Percentiles rank a stretch among this genome's conserved stretches.
These are phyloP conservation scores for Diaporthe vexans DNA, from an alignment of 2,329 filamentous ascomycete genomes.

Conservation along the genomic window DNA sequence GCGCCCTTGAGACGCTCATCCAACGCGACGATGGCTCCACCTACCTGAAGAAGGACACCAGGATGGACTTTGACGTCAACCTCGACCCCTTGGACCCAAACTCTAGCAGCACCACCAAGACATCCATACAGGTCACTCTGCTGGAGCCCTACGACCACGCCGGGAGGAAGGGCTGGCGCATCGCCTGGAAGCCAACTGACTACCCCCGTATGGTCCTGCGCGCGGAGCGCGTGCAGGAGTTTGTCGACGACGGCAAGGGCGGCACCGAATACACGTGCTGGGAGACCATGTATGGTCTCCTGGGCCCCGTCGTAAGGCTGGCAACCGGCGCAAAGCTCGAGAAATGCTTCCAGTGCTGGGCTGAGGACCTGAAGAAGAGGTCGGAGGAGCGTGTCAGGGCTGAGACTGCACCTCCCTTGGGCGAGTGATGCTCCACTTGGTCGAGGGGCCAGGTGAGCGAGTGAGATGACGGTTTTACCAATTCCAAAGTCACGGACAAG, in stretches of 20 bases:
- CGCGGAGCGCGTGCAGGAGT: slow-evolving; percentile 60
- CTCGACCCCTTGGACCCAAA: slow-evolving; percentile 45
- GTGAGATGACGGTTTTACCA: not conserved
- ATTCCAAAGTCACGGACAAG: not conserved
- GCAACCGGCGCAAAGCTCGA: slow-evolving; percentile 51
- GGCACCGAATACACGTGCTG: slow-evolving; percentile 58
- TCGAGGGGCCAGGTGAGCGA: not conserved
- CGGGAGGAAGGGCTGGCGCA: slow-evolving; percentile 51
- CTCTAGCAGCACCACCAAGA: slow-evolving; percentile 29
- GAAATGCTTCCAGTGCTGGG: slow-evolving; percentile 55
- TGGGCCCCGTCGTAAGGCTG: slow-evolving; percentile 53
- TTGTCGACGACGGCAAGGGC: slow-evolving; percentile 50
- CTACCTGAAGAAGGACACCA: slow-evolving; percentile 50
- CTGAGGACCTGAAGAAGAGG: slow-evolving; percentile 54
- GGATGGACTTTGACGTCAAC: slow-evolving; percentile 53
- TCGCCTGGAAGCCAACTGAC: slow-evolving; percentile 56
- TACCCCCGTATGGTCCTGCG: slow-evolving; percentile 52
- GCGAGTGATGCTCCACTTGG: not conserved
- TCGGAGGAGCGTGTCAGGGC: slow-evolving; percentile 44
- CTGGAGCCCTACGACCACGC: slow-evolving; percentile 51
- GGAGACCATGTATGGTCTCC: slow-evolving; percentile 61
- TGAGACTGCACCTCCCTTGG: slow-evolving; percentile 15
- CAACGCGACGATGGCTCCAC: slow-evolving; percentile 36
- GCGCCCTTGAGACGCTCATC: slow-evolving; percentile 40
- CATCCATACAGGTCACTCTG: slow-evolving; percentile 48